Base-by-base conservation (phyloP, 1,139 yeast species). In the Geotrichum aggregatum region DNA sequence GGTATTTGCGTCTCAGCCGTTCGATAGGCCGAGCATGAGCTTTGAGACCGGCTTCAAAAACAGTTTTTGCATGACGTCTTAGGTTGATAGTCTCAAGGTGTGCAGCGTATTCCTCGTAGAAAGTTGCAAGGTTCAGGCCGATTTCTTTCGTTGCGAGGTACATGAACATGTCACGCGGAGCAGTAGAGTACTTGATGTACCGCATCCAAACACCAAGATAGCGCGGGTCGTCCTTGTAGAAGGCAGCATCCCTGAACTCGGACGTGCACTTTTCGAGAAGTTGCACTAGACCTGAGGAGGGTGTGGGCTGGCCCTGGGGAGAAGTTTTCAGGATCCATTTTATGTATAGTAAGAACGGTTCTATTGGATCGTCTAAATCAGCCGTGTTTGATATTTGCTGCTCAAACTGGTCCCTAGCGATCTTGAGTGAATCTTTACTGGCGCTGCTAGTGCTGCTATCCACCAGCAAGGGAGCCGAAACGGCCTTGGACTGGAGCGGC, bases 121-220 rank as follows among this genome's bases (percentile, higher is more conserved):
- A 91, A 18, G 80, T 63, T 0, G 96, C 82, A 52, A 87, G 71
- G 42, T 75, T 74, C 35, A 66, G 66, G 0, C 96, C 98, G 30
- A 92, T 87, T 49, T 77, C 80, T 60, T 85, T 84, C 55, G 85
- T 78, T 44, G 83, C 81, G 64, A 92, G 71, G 64, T 84, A 89
- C 1, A 80, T 75, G 65, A 83, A 91, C 3, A 87, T 75, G 53
- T 86, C 95, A 36, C 77, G 69, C 0, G 94, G 92, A 4, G 83
- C 74, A 57, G 85, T 91, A 0, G 86, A 78, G 61, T 79, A 83
- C 26, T 75, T 76, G 21, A 84, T 79, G 65, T 86, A 87, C 55
- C 81, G 82, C 49, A 91, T 69, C 97, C 98, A 92, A 0, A 89
- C 76, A 56, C 76, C 77, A 52, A 92, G 70, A 64, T 87, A 89